A percentile compares a stretch with the other conserved stretches of the same genome.
Evolutionary conservation across 164 flowering plant genomes (phyloP).

Genomic region (Stephania yunnanensis): DNA sequence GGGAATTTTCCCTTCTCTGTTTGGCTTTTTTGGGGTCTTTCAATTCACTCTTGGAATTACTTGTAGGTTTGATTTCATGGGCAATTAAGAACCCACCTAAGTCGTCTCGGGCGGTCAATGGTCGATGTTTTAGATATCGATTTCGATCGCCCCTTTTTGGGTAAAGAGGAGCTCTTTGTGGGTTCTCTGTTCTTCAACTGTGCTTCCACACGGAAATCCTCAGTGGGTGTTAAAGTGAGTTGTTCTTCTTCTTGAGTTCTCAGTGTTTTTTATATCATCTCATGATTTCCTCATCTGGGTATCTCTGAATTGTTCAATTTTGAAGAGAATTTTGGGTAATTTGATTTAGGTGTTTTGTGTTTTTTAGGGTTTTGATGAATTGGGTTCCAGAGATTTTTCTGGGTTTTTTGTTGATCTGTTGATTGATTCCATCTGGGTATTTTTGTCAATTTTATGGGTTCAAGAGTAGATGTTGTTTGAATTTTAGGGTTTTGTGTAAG

Average conservation of each 20-base stretch:
- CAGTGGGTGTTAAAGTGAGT: background rate
- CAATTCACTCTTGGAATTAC: background rate
- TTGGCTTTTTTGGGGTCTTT: background rate
- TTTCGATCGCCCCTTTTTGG: background rate
- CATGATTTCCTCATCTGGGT: conserved; percentile 2
- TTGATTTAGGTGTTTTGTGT: background rate
- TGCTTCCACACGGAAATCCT: background rate
- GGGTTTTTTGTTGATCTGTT: background rate
- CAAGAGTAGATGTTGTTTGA: background rate
- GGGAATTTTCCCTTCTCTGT: too few species aligned
- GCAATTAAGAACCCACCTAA: background rate
- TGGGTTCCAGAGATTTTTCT: background rate
- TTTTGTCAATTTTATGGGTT: background rate
- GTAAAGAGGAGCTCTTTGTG: background rate
- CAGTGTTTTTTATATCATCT: background rate
- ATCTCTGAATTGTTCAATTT: background rate
- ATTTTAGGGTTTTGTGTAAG: background rate
- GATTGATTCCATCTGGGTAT: background rate
- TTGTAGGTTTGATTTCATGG: background rate
- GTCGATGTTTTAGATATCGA: background rate
- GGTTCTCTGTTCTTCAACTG: background rate
- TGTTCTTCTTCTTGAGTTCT: background rate
- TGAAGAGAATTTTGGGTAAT: conserved; percentile 6
- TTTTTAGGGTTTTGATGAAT: background rate
- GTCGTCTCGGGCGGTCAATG: background rate